Evolutionary conservation across 768 basidiomycete species (phyloP).

Genomic region (Podaxis sp.): DNA sequence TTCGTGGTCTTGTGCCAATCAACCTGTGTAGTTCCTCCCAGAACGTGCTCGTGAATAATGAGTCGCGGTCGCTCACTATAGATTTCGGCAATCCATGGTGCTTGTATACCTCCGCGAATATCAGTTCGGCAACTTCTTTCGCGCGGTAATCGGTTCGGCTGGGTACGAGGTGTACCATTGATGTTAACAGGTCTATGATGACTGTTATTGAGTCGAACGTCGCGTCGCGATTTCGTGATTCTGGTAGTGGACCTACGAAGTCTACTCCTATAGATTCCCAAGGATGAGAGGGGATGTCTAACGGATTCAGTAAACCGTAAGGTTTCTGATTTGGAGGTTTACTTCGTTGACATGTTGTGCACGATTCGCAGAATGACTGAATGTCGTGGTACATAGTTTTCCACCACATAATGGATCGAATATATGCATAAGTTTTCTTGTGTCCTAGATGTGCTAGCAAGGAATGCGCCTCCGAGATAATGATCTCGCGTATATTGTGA

Average conservation of each 20-base stretch:
- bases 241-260: constrained; percentile 17
- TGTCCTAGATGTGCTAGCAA: too few species aligned
- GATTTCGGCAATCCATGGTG: constrained; percentile 15
- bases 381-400: too few species aligned
- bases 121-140: constrained; percentile 12
- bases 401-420: too few species aligned
- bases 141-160: constrained; percentile 6
- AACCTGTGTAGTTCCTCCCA: constrained; percentile 13
- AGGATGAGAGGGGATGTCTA: constrained; percentile 3
- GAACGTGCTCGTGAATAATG: constrained; percentile 16
- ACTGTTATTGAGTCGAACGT: constrained; percentile 15
- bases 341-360: constrained; percentile 1
- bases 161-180: constrained; percentile 17
- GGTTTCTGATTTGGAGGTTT: constrained; percentile 17
- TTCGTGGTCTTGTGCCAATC: constrained; percentile 8
- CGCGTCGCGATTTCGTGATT: constrained; percentile 8
- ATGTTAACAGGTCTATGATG: constrained; percentile 13
- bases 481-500: too few species aligned
- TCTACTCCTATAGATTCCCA: constrained; percentile 19
- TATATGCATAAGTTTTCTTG: too few species aligned
- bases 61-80: constrained; percentile 15
- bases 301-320: constrained; percentile 14
- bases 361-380: too few species aligned
- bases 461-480: too few species aligned
- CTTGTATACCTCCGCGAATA: constrained; percentile 16